Conservation (phyloP, 106 monocot species). For the Acorus calamus region DNA sequence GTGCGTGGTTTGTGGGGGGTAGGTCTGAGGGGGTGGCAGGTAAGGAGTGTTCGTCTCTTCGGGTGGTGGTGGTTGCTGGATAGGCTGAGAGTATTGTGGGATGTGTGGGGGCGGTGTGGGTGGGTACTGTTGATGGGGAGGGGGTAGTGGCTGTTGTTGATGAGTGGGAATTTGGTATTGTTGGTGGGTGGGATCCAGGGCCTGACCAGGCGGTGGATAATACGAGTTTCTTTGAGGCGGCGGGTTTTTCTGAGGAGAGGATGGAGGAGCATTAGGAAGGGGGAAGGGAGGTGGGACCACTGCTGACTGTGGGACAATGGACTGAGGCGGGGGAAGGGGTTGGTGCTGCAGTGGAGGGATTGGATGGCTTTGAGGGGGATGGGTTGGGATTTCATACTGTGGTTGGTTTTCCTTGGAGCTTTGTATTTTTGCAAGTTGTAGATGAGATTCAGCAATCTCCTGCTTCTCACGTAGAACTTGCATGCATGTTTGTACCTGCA, state of each 20-base stretch:
- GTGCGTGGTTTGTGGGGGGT: conserved; percentile 20
- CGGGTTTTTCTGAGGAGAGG: conserved; percentile 9
- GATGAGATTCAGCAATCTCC: conserved; percentile 14
- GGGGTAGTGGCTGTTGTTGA: conserved; percentile 19
- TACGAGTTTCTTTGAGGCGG: conserved; percentile 9
- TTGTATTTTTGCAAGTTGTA: conserved; percentile 10
- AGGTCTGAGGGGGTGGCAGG: conserved; percentile 28
- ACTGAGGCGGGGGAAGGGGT: conserved; percentile 12
- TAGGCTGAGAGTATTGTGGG: conserved; percentile 33
- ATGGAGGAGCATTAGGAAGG: conserved; percentile 5
- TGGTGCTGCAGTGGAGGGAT: conserved; percentile 3
- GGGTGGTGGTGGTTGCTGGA: conserved; percentile 26
- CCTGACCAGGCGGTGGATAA: conserved; percentile 8
- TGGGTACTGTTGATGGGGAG: conserved; percentile 15
- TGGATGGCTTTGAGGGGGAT: background rate
- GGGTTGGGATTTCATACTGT: conserved; percentile 9
- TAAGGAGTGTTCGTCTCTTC: conserved; percentile 21
- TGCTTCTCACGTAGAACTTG: conserved; percentile 14
- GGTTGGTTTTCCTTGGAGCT: background rate
- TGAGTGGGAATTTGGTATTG: conserved; percentile 30
- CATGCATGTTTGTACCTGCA: conserved; percentile 15
- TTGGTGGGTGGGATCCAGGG: conserved; percentile 30
- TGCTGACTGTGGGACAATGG: conserved; percentile 10
- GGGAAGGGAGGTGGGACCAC: conserved; percentile 1
- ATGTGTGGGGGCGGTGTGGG: conserved; percentile 28